phyloP scores from a whole-genome alignment of 495 filamentous ascomycete genomes.

The Cercophora sp. region DNA sequence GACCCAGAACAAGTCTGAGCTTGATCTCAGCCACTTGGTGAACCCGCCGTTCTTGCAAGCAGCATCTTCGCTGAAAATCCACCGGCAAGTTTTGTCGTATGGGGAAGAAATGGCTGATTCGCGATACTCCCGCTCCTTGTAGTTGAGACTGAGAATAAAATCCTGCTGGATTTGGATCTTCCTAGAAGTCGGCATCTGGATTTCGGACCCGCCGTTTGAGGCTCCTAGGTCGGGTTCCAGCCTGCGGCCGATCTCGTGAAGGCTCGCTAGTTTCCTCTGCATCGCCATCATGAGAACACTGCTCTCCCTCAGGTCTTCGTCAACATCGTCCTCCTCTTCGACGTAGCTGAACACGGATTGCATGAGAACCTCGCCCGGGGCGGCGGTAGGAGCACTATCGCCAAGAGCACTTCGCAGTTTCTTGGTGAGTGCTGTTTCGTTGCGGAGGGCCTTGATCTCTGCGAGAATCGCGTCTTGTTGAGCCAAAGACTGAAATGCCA shows the following conservation, averaged over 20 bases:
- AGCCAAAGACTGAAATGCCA: background rate
- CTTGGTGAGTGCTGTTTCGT: background rate
- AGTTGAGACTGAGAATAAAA: background rate
- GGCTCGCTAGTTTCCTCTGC: background rate
- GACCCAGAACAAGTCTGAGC: conserved; percentile 1
- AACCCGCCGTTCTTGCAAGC: background rate
- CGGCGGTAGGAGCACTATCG: no score
- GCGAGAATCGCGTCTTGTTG: background rate
- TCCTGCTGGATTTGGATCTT: background rate
- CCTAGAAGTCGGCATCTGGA: background rate
- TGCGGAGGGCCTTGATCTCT: background rate
- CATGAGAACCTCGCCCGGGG: background rate
- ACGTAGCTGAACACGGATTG: background rate
- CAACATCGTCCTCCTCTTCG: background rate
- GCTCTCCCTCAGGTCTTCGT: background rate
- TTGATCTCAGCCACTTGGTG: background rate
- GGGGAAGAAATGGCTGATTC: conserved; percentile 3
- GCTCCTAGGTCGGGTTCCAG: background rate
- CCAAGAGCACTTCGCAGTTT: no score
- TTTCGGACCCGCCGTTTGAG: no score
- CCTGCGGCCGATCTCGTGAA: background rate
- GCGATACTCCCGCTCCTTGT: background rate
- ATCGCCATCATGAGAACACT: background rate
- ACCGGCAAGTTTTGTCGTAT: background rate
- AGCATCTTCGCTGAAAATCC: background rate